Percentiles rank a stretch among this genome's conserved stretches.
Evolutionary conservation across 495 filamentous ascomycete genomes (phyloP).

Genomic region (Clohesyomyces aquaticus): DNA sequence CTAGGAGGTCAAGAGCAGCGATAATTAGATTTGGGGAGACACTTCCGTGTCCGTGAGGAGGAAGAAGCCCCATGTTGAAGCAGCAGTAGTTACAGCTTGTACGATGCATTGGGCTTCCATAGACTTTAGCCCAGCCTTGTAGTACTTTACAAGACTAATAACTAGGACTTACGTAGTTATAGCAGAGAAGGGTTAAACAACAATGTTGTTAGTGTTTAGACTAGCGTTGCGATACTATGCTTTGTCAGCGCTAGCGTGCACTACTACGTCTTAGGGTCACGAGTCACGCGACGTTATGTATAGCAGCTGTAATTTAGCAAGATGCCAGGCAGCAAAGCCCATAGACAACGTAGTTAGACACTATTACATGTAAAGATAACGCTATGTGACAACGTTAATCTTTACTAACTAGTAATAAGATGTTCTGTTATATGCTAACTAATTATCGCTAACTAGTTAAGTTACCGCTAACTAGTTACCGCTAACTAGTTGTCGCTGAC

Average conservation of each 20-base stretch:
- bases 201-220: background rate
- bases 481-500: no score
- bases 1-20: slow-evolving; percentile 1
- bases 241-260: background rate
- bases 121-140: background rate
- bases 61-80: slow-evolving; percentile 11
- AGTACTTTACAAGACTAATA: slow-evolving; percentile 7
- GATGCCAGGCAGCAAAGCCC: background rate
- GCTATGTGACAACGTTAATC: no score
- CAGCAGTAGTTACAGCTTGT: slow-evolving; percentile 1
- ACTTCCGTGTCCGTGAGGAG: slow-evolving; percentile 4
- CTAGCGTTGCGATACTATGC: background rate
- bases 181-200: background rate
- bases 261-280: background rate
- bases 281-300: background rate
- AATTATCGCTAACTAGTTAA: no score
- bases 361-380: background rate
- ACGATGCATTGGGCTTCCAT: background rate
- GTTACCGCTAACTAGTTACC: no score
- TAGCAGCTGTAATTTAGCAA: background rate
- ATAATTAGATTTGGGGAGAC: slow-evolving; percentile 1
- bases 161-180: slow-evolving; percentile 1
- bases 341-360: background rate
- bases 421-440: no score
- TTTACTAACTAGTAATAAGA: no score